A percentile compares a stretch with the other conserved stretches of the same genome.
Evolutionary conservation across 192 early-diverging fungal species (phyloP).

Genomic region (Powellomyces hirtus): DNA sequence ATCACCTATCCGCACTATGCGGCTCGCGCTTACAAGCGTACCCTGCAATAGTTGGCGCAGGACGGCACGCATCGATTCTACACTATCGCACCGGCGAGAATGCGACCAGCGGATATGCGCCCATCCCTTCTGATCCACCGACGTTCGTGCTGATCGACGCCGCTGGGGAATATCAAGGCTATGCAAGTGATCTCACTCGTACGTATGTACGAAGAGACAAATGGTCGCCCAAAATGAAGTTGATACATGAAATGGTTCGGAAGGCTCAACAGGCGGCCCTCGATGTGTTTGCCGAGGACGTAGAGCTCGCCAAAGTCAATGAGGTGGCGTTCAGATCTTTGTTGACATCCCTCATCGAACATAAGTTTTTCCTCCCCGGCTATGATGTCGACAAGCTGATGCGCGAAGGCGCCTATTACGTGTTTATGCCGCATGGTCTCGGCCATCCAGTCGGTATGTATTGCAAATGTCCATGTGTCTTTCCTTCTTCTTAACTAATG

Average conservation of each 20-base stretch:
- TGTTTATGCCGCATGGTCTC: slow-evolving; percentile 89
- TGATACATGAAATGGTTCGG: slow-evolving; percentile 67
- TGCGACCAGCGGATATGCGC: slow-evolving; percentile 22
- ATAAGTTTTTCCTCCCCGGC: slow-evolving; percentile 3
- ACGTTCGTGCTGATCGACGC: slow-evolving; percentile 82
- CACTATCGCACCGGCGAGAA: slow-evolving; percentile 84
- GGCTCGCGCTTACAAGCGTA: slow-evolving; percentile 73
- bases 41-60: slow-evolving; percentile 77
- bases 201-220: slow-evolving; percentile 39
- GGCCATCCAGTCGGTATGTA: slow-evolving; percentile 68
- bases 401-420: slow-evolving; percentile 61
- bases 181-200: slow-evolving; percentile 90
- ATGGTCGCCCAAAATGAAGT: slow-evolving; percentile 48
- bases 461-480: no score
- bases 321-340: slow-evolving; percentile 48
- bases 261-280: slow-evolving; percentile 73
- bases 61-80: slow-evolving; percentile 73
- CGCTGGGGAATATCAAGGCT: slow-evolving; percentile 72
- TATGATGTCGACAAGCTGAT: slow-evolving; percentile 35
- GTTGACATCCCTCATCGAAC: slow-evolving; percentile 51
- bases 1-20: slow-evolving; percentile 56
- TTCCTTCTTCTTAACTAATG: no score
- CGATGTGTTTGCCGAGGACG: slow-evolving; percentile 46
- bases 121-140: slow-evolving; percentile 6
- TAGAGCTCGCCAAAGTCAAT: slow-evolving; percentile 68